phyloP scores from a whole-genome alignment of 345 rosid genomes.

The Sonneratia alba region DNA sequence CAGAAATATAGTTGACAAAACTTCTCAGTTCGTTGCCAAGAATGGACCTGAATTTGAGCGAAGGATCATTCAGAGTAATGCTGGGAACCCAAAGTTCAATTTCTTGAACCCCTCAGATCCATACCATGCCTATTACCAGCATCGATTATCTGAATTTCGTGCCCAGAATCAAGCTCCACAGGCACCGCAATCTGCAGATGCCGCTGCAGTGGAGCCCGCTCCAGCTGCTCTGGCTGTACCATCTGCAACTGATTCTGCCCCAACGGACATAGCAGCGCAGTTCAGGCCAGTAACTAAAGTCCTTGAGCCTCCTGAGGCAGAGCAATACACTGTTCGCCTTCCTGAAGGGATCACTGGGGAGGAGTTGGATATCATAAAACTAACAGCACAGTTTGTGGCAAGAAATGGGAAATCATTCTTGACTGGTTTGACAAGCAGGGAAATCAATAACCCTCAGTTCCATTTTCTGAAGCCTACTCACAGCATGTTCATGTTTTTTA shows the following conservation, averaged over 20 bases:
- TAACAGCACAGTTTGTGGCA: slow-evolving; percentile 81
- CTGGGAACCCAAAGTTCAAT: slow-evolving; percentile 61
- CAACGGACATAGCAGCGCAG: slow-evolving; percentile 52
- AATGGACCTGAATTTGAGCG: slow-evolving; percentile 78
- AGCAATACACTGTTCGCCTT: slow-evolving; percentile 64
- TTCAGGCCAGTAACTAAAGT: slow-evolving; percentile 54
- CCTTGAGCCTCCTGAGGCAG: slow-evolving; percentile 67
- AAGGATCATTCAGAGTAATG: slow-evolving; percentile 57
- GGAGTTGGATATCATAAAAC: slow-evolving; percentile 77
- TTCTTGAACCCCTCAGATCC: slow-evolving; percentile 60
- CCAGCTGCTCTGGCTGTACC: slow-evolving; percentile 16
- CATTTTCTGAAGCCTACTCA: slow-evolving; percentile 86
- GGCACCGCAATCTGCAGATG: slow-evolving; percentile 24
- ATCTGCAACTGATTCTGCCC: slow-evolving; percentile 29
- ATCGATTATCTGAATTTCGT: slow-evolving; percentile 56
- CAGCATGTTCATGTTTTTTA: slow-evolving; percentile 72
- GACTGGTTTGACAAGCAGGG: slow-evolving; percentile 60
- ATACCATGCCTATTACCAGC: slow-evolving; percentile 71
- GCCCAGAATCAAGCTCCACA: slow-evolving; percentile 45
- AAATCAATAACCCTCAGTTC: slow-evolving; percentile 65
- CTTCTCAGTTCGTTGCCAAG: slow-evolving; percentile 64
- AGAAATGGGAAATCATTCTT: slow-evolving; percentile 72
- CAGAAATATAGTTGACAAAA: slow-evolving; percentile 69
- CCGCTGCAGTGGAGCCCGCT: slow-evolving; percentile 25
- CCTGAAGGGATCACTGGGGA: slow-evolving; percentile 77